Percentiles rank a stretch among this genome's conserved stretches.
phyloP scores from a whole-genome alignment of 1,284 basidiomycete genomes.

The Leccinum ambiguum region DNA sequence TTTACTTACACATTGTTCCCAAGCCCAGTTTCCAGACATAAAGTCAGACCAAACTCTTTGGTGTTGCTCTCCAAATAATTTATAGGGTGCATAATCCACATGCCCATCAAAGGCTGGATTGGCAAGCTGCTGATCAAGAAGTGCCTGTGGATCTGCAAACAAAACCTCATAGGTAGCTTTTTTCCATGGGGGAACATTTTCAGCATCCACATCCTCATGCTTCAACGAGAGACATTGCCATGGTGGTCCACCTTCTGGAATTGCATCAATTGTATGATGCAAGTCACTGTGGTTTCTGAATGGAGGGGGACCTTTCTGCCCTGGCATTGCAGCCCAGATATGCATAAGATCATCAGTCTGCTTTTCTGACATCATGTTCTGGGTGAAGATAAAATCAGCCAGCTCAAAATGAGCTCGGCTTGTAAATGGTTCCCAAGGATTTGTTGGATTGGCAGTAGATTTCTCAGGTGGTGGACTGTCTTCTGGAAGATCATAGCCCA shows the following conservation, averaged over 20 bases:
- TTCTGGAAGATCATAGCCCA: not conserved
- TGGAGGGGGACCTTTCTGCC: not conserved
- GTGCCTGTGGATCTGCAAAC: not conserved
- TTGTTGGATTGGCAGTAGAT: not conserved
- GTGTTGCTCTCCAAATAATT: slow-evolving; percentile 1
- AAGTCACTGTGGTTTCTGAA: not conserved
- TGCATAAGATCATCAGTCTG: not conserved
- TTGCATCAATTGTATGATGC: not conserved
- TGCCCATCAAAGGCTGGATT: not conserved
- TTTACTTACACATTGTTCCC: not conserved
- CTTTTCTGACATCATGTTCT: not conserved
- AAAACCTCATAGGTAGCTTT: not conserved
- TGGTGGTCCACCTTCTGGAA: not conserved
- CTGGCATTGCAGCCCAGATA: not conserved
- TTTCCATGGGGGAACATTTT: not conserved
- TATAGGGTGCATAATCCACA: not conserved
- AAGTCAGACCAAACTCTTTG: not conserved
- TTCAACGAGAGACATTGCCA: not conserved
- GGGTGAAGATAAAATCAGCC: not conserved
- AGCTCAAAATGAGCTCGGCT: slow-evolving; percentile 1
- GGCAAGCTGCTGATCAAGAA: not conserved
- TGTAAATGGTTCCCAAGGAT: not conserved
- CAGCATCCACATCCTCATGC: not conserved
- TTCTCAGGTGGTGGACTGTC: not conserved
- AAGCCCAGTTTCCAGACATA: slow-evolving; percentile 1